Conservation (phyloP, 208 protist genomes). For the Trypanosoma boissoni region DNA sequence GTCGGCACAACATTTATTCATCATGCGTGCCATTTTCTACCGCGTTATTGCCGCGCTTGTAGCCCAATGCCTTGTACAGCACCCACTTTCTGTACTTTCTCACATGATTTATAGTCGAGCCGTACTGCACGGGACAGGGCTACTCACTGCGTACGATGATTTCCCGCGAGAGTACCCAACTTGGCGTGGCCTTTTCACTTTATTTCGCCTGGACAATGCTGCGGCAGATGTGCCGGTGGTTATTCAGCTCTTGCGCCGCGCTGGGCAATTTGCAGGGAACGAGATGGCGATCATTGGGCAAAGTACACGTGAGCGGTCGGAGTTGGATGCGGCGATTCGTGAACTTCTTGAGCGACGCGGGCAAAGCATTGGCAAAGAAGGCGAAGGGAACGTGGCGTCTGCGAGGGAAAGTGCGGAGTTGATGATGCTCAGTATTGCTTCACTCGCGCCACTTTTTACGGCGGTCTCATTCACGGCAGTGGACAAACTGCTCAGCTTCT, state of each 20-base stretch:
- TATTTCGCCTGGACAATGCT: conserved; percentile 1
- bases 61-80: conserved; percentile 65
- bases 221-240: conserved; percentile 26
- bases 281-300: conserved; percentile 37
- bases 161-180: conserved; percentile 8
- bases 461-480: conserved; percentile 60
- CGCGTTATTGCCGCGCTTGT: conserved; percentile 55
- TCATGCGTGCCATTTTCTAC: conserved; percentile 79
- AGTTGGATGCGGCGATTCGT: conserved; percentile 41
- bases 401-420: conserved; percentile 61
- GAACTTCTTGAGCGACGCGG: conserved; percentile 28
- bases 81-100: conserved; percentile 62
- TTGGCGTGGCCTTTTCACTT: conserved; percentile 1
- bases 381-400: conserved; percentile 22
- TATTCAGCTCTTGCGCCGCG: conserved; percentile 39
- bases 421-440: conserved; percentile 30
- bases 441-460: conserved; percentile 57
- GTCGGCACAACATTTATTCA: conserved; percentile 27
- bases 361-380: conserved; percentile 9
- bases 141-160: conserved; percentile 48
- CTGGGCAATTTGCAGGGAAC: conserved; percentile 34
- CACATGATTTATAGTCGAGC: conserved; percentile 68
- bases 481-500: conserved; percentile 76
- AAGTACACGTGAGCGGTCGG: conserved; percentile 35
- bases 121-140: conserved; percentile 58